Conservation (phyloP, 2,329 filamentous ascomycete species). For the Thielaviopsis punctulata region DNA sequence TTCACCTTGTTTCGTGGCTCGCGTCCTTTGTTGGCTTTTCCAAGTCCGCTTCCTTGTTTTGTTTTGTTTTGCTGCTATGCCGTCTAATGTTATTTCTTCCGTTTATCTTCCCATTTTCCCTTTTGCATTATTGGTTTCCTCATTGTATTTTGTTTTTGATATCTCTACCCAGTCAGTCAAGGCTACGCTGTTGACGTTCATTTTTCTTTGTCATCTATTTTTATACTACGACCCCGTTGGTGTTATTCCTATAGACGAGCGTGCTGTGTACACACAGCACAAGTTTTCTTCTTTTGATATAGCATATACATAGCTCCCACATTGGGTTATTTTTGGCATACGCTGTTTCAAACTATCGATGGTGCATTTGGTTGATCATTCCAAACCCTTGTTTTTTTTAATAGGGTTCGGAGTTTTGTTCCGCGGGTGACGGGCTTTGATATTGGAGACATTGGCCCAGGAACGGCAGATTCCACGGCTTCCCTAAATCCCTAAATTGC, state of each 20-base stretch:
- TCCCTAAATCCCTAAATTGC: no score
- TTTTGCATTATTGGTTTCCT: neutral
- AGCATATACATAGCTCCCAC: neutral
- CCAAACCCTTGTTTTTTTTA: no score
- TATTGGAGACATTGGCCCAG: neutral
- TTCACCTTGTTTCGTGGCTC: neutral
- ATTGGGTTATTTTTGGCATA: no score
- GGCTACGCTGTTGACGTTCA: neutral
- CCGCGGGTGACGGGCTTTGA: no score
- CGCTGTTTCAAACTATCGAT: no score
- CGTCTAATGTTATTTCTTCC: neutral
- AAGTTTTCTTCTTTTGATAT: neutral
- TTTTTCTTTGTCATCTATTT: neutral
- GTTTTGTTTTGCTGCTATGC: neutral
- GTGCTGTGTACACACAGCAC: neutral
- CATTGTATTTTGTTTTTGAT: conserved; percentile 2
- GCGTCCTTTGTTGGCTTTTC: neutral
- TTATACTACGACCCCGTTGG: neutral
- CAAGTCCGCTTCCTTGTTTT: neutral
- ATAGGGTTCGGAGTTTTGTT: no score
- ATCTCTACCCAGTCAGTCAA: no score
- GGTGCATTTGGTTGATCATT: no score
- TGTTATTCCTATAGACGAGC: neutral
- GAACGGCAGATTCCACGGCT: no score
- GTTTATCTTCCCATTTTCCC: neutral